Base-by-base conservation (phyloP, 2,329 filamentous ascomycete species). In the Pestalotiopsis sp. region DNA sequence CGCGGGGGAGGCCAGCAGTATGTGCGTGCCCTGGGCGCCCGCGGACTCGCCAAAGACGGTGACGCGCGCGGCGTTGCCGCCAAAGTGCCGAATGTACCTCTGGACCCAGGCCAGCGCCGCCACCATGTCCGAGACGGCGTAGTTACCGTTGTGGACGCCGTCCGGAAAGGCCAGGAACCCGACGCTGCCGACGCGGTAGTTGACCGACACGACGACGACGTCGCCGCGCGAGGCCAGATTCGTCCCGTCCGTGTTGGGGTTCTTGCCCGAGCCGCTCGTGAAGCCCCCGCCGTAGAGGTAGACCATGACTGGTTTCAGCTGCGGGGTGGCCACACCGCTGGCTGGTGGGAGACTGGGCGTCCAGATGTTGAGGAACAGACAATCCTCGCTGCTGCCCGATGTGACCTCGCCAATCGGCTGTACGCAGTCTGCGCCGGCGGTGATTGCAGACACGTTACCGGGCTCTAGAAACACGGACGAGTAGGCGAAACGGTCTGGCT, bases 101-200 rank as follows among this genome's bases (percentile, higher is more conserved):
- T 86, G 82, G 3, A 90, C 81, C 88, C 88, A 91, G 71, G 88
- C 79, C 7, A 90, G 78, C 23, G 57, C 57, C 17, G 57, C 17
- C 1, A 59, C 23, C 57, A 59, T 59, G 23, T 59, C 57, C 27
- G 57, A 59, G 23, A 59, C 17, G 57, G 57, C 57, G 27, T 59
- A 59, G 23, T 59, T 59, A 3, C 57, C 57, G 27, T 17, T 36
- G 23, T 59, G 57, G 1, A 36, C 25, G 57, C 57, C 57, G 23
- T 59, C 57, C 17, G 20, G 23, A 7, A 59, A 59, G 2, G 57
- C 57, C 12, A 59, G 57, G 27, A 59, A 59, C 14, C 57, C 57
- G 13, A 59, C 25, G 23, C 25, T 59, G 27, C 57, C 57, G 14
- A 59, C 57, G 6, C 57, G 23, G 20, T 59, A 59, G 17, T 59